Percentiles rank a stretch among this genome's conserved stretches.
Evolutionary conservation across 192 early-diverging fungal species (phyloP).

Genomic region (Coemansia sp.): DNA sequence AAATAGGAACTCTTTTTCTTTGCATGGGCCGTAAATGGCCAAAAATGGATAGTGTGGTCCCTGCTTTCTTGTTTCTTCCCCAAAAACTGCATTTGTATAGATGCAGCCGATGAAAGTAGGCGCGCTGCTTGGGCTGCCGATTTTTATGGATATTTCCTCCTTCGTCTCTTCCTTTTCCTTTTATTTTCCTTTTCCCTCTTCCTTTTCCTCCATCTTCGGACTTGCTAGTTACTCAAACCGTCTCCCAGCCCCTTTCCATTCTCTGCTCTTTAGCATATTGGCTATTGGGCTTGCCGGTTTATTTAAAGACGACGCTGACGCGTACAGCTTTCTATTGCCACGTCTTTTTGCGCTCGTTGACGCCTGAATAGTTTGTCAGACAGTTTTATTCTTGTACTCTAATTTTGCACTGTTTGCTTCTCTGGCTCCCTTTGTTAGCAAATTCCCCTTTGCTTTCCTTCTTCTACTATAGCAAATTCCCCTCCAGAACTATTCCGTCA

Average conservation of each 20-base stretch:
- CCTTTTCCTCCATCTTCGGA: not conserved
- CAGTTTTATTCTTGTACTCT: too few relatives aligned
- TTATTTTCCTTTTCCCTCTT: not conserved
- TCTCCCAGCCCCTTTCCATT: not conserved
- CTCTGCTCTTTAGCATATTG: too few relatives aligned
- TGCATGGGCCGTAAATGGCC: not conserved
- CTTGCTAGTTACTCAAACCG: not conserved
- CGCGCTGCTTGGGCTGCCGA: not conserved
- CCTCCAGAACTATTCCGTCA: too few relatives aligned
- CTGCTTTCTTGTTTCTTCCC: not conserved
- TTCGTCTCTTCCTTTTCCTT: not conserved
- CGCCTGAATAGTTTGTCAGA: too few relatives aligned
- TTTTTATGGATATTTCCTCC: not conserved
- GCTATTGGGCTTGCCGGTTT: too few relatives aligned
- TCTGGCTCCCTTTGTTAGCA: too few relatives aligned
- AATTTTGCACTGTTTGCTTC: too few relatives aligned
- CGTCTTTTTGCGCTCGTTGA: too few relatives aligned
- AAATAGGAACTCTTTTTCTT: not conserved
- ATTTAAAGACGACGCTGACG: too few relatives aligned
- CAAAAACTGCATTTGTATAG: not conserved
- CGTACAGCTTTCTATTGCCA: too few relatives aligned
- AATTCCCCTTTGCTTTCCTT: too few relatives aligned
- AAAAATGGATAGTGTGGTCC: conserved; percentile 2
- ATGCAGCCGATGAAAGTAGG: not conserved
- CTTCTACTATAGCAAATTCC: too few relatives aligned